Percentiles rank a stretch among this genome's conserved stretches.
Evolutionary conservation across 2,329 filamentous ascomycete genomes (phyloP).

Genomic region (Nectriaceae sp.): DNA sequence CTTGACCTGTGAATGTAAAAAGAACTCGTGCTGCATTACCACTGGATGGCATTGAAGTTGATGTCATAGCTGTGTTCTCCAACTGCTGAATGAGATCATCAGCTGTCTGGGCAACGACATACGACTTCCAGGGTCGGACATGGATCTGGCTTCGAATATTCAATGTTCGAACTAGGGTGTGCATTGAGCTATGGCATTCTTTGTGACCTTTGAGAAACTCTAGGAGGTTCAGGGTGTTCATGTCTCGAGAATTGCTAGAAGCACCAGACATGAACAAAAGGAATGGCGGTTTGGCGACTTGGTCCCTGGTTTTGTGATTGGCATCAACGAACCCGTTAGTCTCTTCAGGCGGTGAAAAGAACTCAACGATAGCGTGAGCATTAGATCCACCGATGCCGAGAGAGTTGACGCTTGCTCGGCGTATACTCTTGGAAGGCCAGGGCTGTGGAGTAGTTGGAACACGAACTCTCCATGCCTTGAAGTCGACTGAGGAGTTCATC

Average conservation of each 20-base stretch:
- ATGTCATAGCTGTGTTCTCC: constrained; percentile 19
- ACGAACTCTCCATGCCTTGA: constrained; percentile 25
- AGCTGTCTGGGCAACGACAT: constrained; percentile 20
- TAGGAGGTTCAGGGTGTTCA: constrained; percentile 14
- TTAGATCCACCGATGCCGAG: constrained; percentile 44
- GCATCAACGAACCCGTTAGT: constrained; percentile 8
- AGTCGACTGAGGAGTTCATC: constrained; percentile 12
- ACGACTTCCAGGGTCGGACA: constrained; percentile 23
- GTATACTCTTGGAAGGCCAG: constrained; percentile 25
- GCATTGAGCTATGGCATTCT: constrained; percentile 13
- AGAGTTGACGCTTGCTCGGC: constrained; percentile 37
- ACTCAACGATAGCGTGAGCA: constrained; percentile 34
- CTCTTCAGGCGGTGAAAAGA: constrained; percentile 14
- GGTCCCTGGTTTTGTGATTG: constrained; percentile 2
- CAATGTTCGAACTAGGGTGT: constrained; percentile 17
- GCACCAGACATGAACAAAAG: constrained; percentile 21
- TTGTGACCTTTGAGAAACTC: constrained; percentile 18
- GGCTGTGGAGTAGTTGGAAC: constrained; percentile 22
- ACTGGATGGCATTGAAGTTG: constrained; percentile 9
- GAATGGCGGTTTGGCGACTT: constrained; percentile 7
- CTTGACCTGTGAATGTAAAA: constrained; percentile 37
- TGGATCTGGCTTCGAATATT: constrained; percentile 23
- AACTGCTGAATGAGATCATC: constrained; percentile 19
- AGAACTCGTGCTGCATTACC: constrained; percentile 6
- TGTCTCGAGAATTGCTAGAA: constrained; percentile 18